These are phyloP conservation scores for Epichloe sibirici DNA, from an alignment of 2,329 filamentous ascomycete species.

Conservation along the genomic window DNA sequence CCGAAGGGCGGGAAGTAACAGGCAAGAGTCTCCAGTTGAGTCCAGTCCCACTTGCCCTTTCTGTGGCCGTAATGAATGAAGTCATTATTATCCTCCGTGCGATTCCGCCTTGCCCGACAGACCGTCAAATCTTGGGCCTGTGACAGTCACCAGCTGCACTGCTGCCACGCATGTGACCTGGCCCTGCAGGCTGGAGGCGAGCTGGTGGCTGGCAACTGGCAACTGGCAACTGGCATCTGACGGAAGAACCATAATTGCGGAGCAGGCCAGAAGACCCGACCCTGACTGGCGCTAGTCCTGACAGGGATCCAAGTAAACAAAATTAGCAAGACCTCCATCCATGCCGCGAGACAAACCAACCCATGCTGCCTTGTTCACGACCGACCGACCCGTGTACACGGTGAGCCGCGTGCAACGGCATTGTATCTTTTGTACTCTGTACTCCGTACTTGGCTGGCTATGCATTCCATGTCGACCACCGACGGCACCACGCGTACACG, in stretches of 20 bases:
- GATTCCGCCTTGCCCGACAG: not conserved
- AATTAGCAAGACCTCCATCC: not conserved
- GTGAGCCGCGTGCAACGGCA: slow-evolving; percentile 3
- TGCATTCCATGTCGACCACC: slow-evolving; percentile 1
- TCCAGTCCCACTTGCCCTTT: not conserved
- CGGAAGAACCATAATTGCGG: slow-evolving; percentile 8
- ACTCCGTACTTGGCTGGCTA: not conserved
- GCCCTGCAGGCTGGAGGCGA: not conserved
- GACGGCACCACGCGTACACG: not conserved
- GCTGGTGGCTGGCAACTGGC: not conserved
- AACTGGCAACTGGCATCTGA: not conserved
- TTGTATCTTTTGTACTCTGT: slow-evolving; percentile 7
- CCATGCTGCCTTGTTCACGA: not conserved
- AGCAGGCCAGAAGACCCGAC: not conserved
- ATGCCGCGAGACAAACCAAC: not conserved
- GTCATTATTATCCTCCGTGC: slow-evolving; percentile 1
- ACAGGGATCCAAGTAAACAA: slow-evolving; percentile 20
- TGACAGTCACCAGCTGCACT: not conserved
- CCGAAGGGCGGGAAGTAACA: slow-evolving; percentile 1
- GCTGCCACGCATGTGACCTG: slow-evolving; percentile 1
- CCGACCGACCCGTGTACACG: not conserved
- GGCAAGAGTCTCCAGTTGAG: too few species aligned
- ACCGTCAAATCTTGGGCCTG: not conserved
- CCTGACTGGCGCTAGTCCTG: slow-evolving; percentile 11
- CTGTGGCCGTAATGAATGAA: not conserved